Conservation (phyloP, 2,329 filamentous ascomycete species). For the Triangularia setosa region DNA sequence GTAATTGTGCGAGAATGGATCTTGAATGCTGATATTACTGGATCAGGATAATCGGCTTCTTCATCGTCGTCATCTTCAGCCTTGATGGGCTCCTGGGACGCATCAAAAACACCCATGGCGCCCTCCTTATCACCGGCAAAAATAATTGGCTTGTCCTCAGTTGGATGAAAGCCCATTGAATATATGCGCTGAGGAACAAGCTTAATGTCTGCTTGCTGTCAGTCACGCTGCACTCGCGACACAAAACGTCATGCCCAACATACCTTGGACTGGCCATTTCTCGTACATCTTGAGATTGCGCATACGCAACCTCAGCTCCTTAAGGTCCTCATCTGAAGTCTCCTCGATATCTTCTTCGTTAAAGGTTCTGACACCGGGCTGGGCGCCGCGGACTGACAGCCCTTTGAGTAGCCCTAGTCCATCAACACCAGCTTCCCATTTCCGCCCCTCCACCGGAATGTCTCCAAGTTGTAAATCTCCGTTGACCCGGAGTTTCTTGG, state of each 20-base stretch:
- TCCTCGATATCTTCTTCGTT: constrained; percentile 76
- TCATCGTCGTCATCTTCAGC: constrained; percentile 61
- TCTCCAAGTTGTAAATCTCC: constrained; percentile 68
- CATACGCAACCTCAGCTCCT: constrained; percentile 71
- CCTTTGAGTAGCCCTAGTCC: constrained; percentile 59
- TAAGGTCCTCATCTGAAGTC: constrained; percentile 72
- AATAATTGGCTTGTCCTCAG: constrained; percentile 76
- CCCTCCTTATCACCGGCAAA: constrained; percentile 95
- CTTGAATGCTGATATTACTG: constrained; percentile 84
- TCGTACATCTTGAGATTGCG: constrained; percentile 75
- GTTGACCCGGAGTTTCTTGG: constrained; percentile 54
- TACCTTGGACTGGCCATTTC: constrained; percentile 75
- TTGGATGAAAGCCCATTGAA: constrained; percentile 83
- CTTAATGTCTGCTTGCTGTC: constrained; percentile 67
- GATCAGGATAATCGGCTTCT: constrained; percentile 62
- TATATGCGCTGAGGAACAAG: constrained; percentile 87
- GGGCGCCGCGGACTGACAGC: constrained; percentile 58
- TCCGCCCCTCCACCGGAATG: constrained; percentile 74
- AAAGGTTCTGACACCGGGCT: constrained; percentile 81
- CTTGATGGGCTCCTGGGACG: constrained; percentile 61
- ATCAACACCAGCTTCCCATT: constrained; percentile 65
- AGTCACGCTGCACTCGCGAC: neutral
- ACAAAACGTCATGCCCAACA: constrained; percentile 25
- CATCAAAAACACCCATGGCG: constrained; percentile 86
- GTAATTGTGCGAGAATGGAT: constrained; percentile 86